Base-by-base conservation (phyloP, 139 green algal species). In the Tetratostichococcus sp. region DNA sequence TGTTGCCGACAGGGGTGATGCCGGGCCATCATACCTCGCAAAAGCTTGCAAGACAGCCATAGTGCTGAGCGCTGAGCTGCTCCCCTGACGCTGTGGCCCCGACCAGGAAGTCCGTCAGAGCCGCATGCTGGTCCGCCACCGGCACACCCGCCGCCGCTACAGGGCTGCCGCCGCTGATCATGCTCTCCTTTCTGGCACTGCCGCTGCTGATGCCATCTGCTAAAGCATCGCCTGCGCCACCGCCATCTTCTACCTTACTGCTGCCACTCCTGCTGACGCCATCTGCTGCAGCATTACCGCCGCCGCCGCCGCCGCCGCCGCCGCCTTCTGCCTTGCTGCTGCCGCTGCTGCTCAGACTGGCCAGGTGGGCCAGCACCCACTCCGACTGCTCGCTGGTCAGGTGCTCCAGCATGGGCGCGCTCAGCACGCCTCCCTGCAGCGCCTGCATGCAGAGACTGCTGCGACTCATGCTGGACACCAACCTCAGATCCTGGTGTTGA, bases 301-400 rank as follows among this genome's bases (percentile, higher is more conserved):
- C n/a, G n/a, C n/a, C n/a, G n/a, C n/a, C n/a, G n/a, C n/a, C n/a
- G n/a, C n/a, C n/a, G n/a, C n/a, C n/a, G n/a, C n/a, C n/a, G n/a
- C n/a, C n/a, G n/a, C n/a, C n/a, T n/a, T n/a, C n/a, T n/a, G n/a
- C n/a, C n/a, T n/a, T n/a, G n/a, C n/a, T n/a, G n/a, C n/a, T n/a
- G n/a, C n/a, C 35, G 35, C 35, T 74, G 35, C 28, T 30, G 32
- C 1, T 74, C 34, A 65, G 69, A 22, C 16, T 32, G 42, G 26
- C 25, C 67, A 79, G 62, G 67, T 74, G 75, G 31, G 67, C 43
- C 67, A 74, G 67, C 43, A 79, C 26, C 75, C 75, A 79, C 23
- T 68, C 43, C 28, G 73, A 32, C 67, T 79, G 75, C 50, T 79
- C 67, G 31, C 43, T 33, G 22, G 67, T 75, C 67, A 79, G 25